Evolutionary conservation across 2,329 filamentous ascomycete genomes (phyloP).

Genomic region (Alternaria sp.): DNA sequence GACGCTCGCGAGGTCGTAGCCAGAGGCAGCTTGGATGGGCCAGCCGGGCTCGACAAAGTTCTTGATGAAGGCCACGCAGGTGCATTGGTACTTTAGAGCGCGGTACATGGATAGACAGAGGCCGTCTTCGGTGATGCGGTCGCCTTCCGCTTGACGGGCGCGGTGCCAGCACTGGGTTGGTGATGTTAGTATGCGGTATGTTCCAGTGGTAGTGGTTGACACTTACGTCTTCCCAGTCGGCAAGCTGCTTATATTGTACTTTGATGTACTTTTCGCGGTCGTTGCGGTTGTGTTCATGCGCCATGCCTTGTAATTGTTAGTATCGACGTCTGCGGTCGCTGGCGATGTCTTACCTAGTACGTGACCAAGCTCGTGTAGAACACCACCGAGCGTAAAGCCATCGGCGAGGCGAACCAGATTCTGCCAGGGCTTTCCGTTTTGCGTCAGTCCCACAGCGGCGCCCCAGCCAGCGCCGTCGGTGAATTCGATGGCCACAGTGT

Average conservation of each 20-base stretch:
- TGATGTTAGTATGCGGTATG: neutral
- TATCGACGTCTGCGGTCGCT: neutral
- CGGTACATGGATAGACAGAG: neutral
- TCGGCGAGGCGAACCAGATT: neutral
- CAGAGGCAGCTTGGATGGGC: neutral
- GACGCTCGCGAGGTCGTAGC: neutral
- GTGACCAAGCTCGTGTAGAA: neutral
- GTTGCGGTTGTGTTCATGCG: slow-evolving; percentile 6
- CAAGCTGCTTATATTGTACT: neutral
- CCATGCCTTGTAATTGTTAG: neutral
- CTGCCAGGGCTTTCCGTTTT: slow-evolving; percentile 1
- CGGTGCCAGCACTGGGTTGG: neutral
- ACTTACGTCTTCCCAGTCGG: neutral
- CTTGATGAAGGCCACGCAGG: neutral
- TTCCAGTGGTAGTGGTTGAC: neutral
- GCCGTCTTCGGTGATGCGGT: neutral
- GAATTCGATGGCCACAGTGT: slow-evolving; percentile 3
- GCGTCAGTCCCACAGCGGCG: slow-evolving; percentile 1
- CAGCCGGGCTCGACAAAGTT: neutral
- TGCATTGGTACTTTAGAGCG: neutral
- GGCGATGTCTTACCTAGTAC: neutral
- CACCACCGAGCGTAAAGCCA: neutral
- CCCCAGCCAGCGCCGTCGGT: neutral
- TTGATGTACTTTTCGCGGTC: slow-evolving; percentile 8
- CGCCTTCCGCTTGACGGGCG: neutral